phyloP scores from a whole-genome alignment of 345 rosid species.

The Brassica juncea region DNA sequence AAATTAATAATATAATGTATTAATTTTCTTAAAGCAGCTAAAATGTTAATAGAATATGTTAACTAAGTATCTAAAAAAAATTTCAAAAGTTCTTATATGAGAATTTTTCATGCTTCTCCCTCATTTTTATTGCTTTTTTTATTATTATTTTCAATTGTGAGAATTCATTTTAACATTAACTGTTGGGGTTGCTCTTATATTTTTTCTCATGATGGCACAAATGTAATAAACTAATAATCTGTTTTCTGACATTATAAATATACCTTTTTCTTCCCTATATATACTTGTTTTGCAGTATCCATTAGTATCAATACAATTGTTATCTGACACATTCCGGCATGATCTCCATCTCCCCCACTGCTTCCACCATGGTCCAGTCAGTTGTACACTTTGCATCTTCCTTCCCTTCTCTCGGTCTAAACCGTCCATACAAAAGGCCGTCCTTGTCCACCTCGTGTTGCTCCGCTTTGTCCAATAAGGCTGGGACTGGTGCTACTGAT shows the following conservation, averaged over 20 bases:
- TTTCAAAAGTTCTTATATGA: no score
- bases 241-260: not conserved
- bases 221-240: not conserved
- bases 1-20: no score
- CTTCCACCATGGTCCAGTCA: slow-evolving; percentile 5
- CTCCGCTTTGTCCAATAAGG: slow-evolving; percentile 28
- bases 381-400: not conserved
- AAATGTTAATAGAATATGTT: no score
- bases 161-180: no score
- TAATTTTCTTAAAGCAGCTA: no score
- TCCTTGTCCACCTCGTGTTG: slow-evolving; percentile 19
- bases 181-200: no score
- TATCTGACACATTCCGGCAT: not conserved
- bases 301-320: not conserved
- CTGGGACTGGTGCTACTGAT: slow-evolving; percentile 16
- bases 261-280: no score
- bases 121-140: no score
- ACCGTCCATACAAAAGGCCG: slow-evolving; percentile 11
- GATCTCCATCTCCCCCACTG: not conserved
- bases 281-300: no score
- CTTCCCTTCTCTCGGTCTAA: slow-evolving; percentile 1
- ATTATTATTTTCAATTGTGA: no score
- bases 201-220: not conserved
- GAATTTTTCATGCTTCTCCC: no score
- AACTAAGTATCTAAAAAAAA: no score